Conservation (phyloP, 371 early-diverging fungal species). For the Syncephalastrum racemosum region DNA sequence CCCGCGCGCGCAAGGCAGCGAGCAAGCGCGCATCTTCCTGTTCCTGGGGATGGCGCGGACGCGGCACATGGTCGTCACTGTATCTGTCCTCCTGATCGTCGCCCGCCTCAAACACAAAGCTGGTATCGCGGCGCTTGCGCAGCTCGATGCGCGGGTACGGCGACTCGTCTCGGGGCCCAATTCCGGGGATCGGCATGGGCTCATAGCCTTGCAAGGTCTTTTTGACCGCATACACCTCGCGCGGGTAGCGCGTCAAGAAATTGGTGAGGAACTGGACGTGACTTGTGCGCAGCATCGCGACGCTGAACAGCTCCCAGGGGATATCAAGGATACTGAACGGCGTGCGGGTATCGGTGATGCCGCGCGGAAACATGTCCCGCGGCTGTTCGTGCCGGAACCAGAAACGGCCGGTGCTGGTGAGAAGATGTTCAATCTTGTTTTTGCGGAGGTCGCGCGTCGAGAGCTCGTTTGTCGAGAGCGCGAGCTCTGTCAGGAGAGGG, state of each 20-base stretch:
- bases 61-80: background rate
- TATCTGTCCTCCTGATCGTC: background rate
- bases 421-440: slow-evolving; percentile 61
- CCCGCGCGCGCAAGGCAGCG: slow-evolving; percentile 55
- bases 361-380: slow-evolving; percentile 53
- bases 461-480: slow-evolving; percentile 59
- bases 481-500: slow-evolving; percentile 56
- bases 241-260: slow-evolving; percentile 55
- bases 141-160: slow-evolving; percentile 21
- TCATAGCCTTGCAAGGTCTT: slow-evolving; percentile 50
- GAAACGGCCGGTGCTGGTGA: slow-evolving; percentile 58
- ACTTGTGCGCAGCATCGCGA: slow-evolving; percentile 57
- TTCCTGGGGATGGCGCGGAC: slow-evolving; percentile 20
- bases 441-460: slow-evolving; percentile 62
- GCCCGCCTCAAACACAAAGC: slow-evolving; percentile 16
- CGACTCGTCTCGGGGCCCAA: background rate
- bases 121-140: slow-evolving; percentile 23
- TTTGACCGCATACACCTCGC: slow-evolving; percentile 59
- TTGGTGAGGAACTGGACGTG: slow-evolving; percentile 66
- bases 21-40: slow-evolving; percentile 30
- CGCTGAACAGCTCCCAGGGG: slow-evolving; percentile 53
- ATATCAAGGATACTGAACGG: slow-evolving; percentile 44
- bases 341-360: slow-evolving; percentile 22
- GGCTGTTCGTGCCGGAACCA: slow-evolving; percentile 63
- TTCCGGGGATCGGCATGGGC: slow-evolving; percentile 23